Conservation (phyloP, 192 early-diverging fungal species). For the Globomyces pollinis-pini region DNA sequence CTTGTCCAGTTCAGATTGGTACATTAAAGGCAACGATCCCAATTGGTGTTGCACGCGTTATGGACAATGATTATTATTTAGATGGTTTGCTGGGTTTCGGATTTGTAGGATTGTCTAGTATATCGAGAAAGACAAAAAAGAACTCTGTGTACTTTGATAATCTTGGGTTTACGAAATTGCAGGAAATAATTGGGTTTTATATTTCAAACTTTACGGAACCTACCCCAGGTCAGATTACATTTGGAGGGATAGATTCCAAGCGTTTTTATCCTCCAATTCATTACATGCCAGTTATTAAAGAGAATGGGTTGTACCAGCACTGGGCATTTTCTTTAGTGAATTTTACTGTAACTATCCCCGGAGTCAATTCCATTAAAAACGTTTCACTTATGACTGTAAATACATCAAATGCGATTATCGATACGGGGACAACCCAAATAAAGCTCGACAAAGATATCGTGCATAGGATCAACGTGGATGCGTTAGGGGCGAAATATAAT, state of each 20-base stretch:
- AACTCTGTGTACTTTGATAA: no score
- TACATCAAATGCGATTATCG: not conserved
- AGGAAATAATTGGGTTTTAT: not conserved
- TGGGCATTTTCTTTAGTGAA: not conserved
- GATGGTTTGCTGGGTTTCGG: slow-evolving; percentile 37
- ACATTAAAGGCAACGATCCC: not conserved
- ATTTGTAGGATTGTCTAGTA: slow-evolving; percentile 21
- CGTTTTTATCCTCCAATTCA: not conserved
- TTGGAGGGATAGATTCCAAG: not conserved
- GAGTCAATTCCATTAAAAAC: no score
- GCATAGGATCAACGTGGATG: not conserved
- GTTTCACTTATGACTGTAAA: no score
- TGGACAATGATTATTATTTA: no score
- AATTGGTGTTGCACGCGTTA: no score
- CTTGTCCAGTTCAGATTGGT: not conserved
- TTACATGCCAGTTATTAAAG: not conserved
- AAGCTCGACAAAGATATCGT: not conserved
- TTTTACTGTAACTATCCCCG: not conserved
- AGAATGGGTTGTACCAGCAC: not conserved
- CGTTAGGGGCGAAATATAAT: not conserved
- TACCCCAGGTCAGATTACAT: not conserved
- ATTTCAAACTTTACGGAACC: not conserved
- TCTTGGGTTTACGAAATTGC: no score
- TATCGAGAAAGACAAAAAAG: no score
- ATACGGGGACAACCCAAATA: not conserved